Percentiles rank a stretch among this genome's conserved stretches.
These are phyloP conservation scores for Noccaea bulbosa DNA, from an alignment of 345 rosid genomes.

Conservation along the genomic window DNA sequence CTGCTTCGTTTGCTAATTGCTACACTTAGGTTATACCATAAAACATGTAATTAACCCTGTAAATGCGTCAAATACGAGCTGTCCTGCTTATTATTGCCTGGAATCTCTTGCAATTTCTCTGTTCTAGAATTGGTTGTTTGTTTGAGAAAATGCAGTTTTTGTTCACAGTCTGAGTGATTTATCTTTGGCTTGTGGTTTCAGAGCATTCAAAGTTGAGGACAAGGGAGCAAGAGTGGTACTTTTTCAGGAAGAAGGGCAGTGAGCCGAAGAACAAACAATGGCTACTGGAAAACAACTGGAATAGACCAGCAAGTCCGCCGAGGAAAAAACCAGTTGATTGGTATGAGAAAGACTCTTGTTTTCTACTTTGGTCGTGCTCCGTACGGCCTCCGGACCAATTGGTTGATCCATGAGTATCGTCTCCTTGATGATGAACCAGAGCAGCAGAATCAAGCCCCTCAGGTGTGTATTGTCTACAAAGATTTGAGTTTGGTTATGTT, in stretches of 20 bases:
- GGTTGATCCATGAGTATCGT: constrained; percentile 88
- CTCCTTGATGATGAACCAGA: constrained; percentile 47
- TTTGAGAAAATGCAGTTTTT: neutral
- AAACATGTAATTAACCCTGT: neutral
- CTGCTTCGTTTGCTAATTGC: too few relatives aligned
- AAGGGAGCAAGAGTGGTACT: constrained; percentile 79
- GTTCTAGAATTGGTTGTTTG: neutral
- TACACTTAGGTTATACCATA: neutral
- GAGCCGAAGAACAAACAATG: constrained; percentile 63
- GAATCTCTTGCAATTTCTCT: neutral
- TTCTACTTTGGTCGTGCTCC: constrained; percentile 71
- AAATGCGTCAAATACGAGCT: too few relatives aligned
- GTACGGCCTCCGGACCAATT: constrained; percentile 62
- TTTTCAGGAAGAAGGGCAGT: too few relatives aligned
- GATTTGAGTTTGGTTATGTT: too few relatives aligned
- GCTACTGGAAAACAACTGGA: constrained; percentile 82
- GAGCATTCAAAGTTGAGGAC: constrained; percentile 63
- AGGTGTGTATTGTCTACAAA: constrained; percentile 36
- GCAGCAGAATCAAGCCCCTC: constrained; percentile 35
- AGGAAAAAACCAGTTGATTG: constrained; percentile 43
- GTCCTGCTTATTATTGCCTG: neutral
- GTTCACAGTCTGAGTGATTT: neutral
- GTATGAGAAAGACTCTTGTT: constrained; percentile 73
- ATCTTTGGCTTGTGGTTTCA: constrained; percentile 16
- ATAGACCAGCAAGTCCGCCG: constrained; percentile 57